A percentile compares a stretch with the other conserved stretches of the same genome.
Conservation (phyloP, 23 red algal species). For the Gracilaria domingensis region DNA sequence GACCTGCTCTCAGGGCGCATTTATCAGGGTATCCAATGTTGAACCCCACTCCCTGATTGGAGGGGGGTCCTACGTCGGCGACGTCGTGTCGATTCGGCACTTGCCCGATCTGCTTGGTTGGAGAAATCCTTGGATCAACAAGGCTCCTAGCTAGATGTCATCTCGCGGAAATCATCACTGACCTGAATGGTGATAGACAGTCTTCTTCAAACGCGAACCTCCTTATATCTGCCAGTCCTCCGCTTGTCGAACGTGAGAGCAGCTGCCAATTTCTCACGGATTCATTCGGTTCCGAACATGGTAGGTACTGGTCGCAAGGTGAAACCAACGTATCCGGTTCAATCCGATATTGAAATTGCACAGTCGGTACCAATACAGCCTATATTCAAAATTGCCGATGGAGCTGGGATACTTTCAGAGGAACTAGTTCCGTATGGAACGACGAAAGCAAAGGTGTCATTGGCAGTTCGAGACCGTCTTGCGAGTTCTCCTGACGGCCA, state of each 20-base stretch:
- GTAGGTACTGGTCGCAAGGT: slow-evolving; percentile 60
- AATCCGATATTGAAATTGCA: slow-evolving; percentile 96
- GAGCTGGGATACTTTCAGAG: slow-evolving; percentile 71
- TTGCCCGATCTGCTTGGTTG: too few species aligned
- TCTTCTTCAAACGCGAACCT: neutral
- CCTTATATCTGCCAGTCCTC: neutral
- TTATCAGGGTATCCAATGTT: too few species aligned
- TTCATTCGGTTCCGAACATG: slow-evolving; percentile 3
- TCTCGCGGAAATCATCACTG: neutral
- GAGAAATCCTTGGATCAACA: neutral
- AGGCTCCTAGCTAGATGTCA: neutral
- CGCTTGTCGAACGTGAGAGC: neutral
- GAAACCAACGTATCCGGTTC: slow-evolving; percentile 70
- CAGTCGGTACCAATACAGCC: slow-evolving; percentile 80
- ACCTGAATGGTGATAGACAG: neutral
- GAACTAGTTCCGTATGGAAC: slow-evolving; percentile 88
- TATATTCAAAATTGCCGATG: slow-evolving; percentile 71
- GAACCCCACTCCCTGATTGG: too few species aligned
- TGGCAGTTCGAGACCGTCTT: slow-evolving; percentile 76
- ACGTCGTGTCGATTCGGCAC: too few species aligned
- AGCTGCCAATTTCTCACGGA: neutral
- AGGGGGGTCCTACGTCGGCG: too few species aligned
- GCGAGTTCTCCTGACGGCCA: slow-evolving; percentile 63
- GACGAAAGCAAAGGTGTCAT: slow-evolving; percentile 95
- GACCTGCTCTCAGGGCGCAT: too few species aligned